phyloP scores from a whole-genome alignment of 495 filamentous ascomycete genomes.

The Neurospora tetraspora region DNA sequence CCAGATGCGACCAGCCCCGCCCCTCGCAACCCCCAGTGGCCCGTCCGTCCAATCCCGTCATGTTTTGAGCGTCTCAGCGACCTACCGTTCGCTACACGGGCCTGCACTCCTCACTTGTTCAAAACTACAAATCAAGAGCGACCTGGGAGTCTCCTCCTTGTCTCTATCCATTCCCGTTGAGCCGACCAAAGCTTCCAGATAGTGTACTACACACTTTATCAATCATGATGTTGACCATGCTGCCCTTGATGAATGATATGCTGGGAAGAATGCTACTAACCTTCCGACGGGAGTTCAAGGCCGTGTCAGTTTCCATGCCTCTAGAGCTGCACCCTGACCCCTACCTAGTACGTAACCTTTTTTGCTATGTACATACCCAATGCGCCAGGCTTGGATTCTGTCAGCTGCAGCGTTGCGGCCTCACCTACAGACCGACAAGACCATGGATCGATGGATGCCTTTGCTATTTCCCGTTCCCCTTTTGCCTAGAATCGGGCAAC shows the following conservation, averaged over 20 bases:
- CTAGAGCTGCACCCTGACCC: no score
- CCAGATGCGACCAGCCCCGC: background rate
- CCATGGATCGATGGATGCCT: background rate
- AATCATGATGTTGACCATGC: background rate
- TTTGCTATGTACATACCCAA: background rate
- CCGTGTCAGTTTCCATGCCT: background rate
- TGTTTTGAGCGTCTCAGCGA: background rate
- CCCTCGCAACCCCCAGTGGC: background rate
- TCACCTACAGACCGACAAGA: background rate
- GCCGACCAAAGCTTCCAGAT: background rate
- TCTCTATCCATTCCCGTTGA: background rate
- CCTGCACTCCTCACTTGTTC: background rate
- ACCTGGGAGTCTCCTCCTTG: background rate
- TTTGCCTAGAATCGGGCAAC: background rate
- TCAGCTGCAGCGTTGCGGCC: background rate
- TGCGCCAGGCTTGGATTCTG: background rate
- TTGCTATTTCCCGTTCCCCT: background rate
- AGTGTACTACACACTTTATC: background rate
- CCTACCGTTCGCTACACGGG: background rate
- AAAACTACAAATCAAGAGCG: background rate
- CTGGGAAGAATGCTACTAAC: background rate
- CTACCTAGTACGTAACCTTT: background rate
- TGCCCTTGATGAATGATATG: background rate
- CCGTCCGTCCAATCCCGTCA: background rate
- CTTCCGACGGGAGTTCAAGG: background rate